These are phyloP conservation scores for Ascochyta rabiei DNA, from an alignment of 2,329 filamentous ascomycete genomes.

Conservation along the genomic window DNA sequence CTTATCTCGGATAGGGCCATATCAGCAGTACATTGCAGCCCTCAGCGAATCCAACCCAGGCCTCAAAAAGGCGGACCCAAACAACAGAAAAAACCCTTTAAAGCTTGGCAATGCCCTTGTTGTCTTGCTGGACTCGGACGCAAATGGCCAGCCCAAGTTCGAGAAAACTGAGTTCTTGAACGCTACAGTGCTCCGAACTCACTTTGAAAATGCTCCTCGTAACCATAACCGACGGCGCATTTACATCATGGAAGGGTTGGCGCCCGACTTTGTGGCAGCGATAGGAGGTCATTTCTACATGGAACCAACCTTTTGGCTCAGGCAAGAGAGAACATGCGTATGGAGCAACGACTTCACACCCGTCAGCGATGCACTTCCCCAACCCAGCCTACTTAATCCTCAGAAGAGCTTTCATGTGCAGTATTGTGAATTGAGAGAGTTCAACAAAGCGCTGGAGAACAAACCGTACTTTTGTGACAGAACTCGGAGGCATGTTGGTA, in stretches of 20 bases:
- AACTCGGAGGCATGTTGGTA: conserved; percentile 41
- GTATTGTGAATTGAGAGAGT: conserved; percentile 44
- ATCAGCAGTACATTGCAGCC: conserved; percentile 37
- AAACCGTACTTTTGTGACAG: conserved; percentile 35
- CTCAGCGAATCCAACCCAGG: conserved; percentile 39
- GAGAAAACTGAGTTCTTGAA: conserved; percentile 22
- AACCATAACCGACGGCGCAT: conserved; percentile 29
- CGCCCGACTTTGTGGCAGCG: conserved; percentile 35
- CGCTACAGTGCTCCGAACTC: conserved; percentile 20
- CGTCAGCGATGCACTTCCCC: conserved; percentile 41
- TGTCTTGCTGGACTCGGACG: conserved; percentile 31
- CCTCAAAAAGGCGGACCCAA: conserved; percentile 38
- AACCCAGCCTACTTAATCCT: conserved; percentile 37
- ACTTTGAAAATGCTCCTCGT: conserved; percentile 19
- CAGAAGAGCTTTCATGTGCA: conserved; percentile 38
- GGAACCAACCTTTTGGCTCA: conserved; percentile 41
- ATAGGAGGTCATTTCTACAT: conserved; percentile 43
- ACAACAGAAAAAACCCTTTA: conserved; percentile 19
- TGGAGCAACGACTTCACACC: conserved; percentile 46
- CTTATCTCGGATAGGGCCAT: conserved; percentile 30
- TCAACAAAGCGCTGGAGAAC: conserved; percentile 33
- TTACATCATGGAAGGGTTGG: conserved; percentile 44
- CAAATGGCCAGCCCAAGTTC: conserved; percentile 21
- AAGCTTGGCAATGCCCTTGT: conserved; percentile 31
- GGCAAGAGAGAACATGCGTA: conserved; percentile 44